These are phyloP conservation scores for Saccharomycopsis vini DNA, from an alignment of 805 yeast species.

Conservation along the genomic window DNA sequence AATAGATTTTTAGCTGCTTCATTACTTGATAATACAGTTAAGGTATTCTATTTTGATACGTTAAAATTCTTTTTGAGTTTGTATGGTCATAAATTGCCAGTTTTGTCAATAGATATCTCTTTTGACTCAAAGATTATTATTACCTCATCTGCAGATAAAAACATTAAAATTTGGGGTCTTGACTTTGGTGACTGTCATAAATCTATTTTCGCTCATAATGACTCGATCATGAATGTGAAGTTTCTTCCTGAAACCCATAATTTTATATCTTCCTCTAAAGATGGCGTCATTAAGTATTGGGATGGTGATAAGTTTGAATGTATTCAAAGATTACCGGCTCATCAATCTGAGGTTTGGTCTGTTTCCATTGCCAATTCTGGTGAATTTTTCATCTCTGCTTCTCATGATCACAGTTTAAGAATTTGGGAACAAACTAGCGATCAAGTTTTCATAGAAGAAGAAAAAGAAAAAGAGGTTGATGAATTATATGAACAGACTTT, in stretches of 20 bases:
- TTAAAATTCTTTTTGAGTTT: slow-evolving; percentile 80
- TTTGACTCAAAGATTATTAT: slow-evolving; percentile 78
- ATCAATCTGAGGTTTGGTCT: slow-evolving; percentile 92
- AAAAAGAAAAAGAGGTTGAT: slow-evolving; percentile 90
- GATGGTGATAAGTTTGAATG: slow-evolving; percentile 96
- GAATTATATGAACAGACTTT: slow-evolving; percentile 81
- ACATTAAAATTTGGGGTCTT: slow-evolving; percentile 95
- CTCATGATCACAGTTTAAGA: slow-evolving; percentile 90
- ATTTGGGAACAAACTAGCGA: slow-evolving; percentile 93
- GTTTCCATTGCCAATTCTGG: slow-evolving; percentile 71
- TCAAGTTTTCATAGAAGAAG: slow-evolving; percentile 94
- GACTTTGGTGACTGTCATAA: slow-evolving; percentile 99
- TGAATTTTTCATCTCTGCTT: slow-evolving; percentile 62
- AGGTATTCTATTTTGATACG: slow-evolving; percentile 81
- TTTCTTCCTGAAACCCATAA: slow-evolving; percentile 82
- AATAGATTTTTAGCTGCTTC: slow-evolving; percentile 72
- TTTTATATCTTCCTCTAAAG: slow-evolving; percentile 86
- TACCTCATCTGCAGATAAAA: slow-evolving; percentile 95
- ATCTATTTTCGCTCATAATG: slow-evolving; percentile 94
- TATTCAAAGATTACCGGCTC: slow-evolving; percentile 78
- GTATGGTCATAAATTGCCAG: slow-evolving; percentile 96
- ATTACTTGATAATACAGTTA: slow-evolving; percentile 87
- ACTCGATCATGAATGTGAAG: slow-evolving; percentile 80
- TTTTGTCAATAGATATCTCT: slow-evolving; percentile 84
- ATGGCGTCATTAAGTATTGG: slow-evolving; percentile 88